phyloP scores from a whole-genome alignment of 306 rosid species.

The Cicer bijugum region DNA sequence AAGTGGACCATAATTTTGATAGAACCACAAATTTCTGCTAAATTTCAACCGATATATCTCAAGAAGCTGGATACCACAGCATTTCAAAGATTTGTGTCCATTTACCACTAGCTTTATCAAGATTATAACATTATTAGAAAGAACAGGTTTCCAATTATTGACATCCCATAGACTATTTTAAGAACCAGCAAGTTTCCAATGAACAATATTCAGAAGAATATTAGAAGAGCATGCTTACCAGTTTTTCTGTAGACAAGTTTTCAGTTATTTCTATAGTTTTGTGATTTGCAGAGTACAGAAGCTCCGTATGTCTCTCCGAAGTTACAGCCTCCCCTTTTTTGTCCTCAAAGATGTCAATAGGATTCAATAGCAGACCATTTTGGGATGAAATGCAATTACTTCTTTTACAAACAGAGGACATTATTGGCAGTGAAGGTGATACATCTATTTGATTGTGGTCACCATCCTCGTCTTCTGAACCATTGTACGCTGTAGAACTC shows the following conservation, averaged over 20 bases:
- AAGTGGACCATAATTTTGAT: constrained; percentile 38
- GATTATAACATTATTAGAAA: constrained; percentile 8
- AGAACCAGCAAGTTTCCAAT: constrained; percentile 35
- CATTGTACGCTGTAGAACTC: constrained; percentile 37
- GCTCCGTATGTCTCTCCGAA: constrained; percentile 39
- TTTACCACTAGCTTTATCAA: constrained; percentile 20
- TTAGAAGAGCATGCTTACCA: constrained; percentile 52
- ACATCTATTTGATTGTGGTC: constrained; percentile 38
- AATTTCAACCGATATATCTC: constrained; percentile 10
- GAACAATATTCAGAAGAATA: constrained; percentile 16
- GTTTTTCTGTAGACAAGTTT: constrained; percentile 49
- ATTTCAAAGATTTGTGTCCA: constrained; percentile 3
- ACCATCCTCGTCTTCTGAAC: constrained; percentile 42
- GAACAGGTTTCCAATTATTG: constrained; percentile 23
- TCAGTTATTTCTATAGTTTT: constrained; percentile 45
- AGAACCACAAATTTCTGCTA: constrained; percentile 1
- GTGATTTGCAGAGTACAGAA: constrained; percentile 42
- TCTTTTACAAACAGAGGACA: constrained; percentile 43
- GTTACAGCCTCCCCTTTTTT: constrained; percentile 42
- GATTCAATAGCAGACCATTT: constrained; percentile 44
- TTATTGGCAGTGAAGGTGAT: constrained; percentile 34
- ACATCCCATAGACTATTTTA: constrained; percentile 5
- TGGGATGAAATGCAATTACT: constrained; percentile 48
- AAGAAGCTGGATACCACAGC: constrained; percentile 25
- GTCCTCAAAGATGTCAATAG: constrained; percentile 46